Evolutionary conservation across 2,329 filamentous ascomycete genomes (phyloP).

Genomic region (Exophiala phaeomuriformis): DNA sequence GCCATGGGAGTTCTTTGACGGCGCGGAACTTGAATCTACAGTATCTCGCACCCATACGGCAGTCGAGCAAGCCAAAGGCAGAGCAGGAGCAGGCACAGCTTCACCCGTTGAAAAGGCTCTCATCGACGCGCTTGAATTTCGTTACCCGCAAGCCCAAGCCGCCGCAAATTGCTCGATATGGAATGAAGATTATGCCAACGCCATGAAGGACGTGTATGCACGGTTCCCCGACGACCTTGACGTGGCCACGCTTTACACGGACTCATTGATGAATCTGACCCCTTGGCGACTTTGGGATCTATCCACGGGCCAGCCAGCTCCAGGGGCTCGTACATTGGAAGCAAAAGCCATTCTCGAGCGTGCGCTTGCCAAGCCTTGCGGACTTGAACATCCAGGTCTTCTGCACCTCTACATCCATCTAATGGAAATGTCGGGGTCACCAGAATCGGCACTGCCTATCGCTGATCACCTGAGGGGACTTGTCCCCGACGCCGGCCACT

Average conservation of each 20-base stretch:
- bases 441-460: slow-evolving; percentile 54
- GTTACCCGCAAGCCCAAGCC: slow-evolving; percentile 52
- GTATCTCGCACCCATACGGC: slow-evolving; percentile 19
- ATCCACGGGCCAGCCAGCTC: slow-evolving; percentile 49
- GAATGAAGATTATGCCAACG: slow-evolving; percentile 55
- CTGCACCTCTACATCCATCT: slow-evolving; percentile 71
- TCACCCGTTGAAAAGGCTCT: slow-evolving; percentile 55
- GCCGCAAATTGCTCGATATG: slow-evolving; percentile 46
- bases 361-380: slow-evolving; percentile 47
- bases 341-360: slow-evolving; percentile 53
- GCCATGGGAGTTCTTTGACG: slow-evolving; percentile 65
- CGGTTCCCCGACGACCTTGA: slow-evolving; percentile 53
- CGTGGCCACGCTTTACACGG: slow-evolving; percentile 56
- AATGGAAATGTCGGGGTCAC: slow-evolving; percentile 66
- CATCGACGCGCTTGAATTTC: slow-evolving; percentile 53
- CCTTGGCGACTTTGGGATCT: slow-evolving; percentile 61
- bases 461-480: slow-evolving; percentile 58
- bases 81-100: slow-evolving; percentile 32
- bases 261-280: slow-evolving; percentile 58
- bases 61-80: slow-evolving; percentile 41
- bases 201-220: slow-evolving; percentile 52
- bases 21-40: slow-evolving; percentile 46
- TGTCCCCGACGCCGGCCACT: slow-evolving; percentile 62
- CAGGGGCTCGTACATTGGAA: slow-evolving; percentile 51
- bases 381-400: slow-evolving; percentile 57